Evolutionary conservation across 352 stramenopile species (phyloP), one percentile per base, ranked within the genome.

Genomic region (Blastocystis sp.): DNA sequence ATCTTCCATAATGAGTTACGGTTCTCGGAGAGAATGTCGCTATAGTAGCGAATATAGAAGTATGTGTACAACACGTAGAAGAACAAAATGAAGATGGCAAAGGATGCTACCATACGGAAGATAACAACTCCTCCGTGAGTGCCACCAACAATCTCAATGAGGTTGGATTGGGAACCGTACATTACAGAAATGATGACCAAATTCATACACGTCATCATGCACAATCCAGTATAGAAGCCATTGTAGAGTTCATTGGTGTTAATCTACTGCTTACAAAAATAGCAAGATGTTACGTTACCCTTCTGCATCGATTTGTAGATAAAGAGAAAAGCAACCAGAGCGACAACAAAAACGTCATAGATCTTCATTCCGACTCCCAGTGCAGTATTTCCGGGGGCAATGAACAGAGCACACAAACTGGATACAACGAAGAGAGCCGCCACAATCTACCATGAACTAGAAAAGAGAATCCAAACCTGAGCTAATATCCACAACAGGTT

Each of bases 311-410:
- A 5, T 23, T 81, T 81, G n/a, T 81, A 81, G 43, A 81, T 34
- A 64, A 65, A 81, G 48, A 81, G 64, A 38, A 65, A 81, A 10
- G 66, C 17, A 56, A 59, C 43, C 17, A 81, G 48, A 48, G 17
- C 7, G 40, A 65, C 43, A 21, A 81, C 71, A 81, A 62, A 81
- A 66, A 81, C 48, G 60, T 40, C 53, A 43, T 81, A 81, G 11
- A 81, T 41, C 56, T 81, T 81, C 71, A 81, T 81, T 23, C 64
- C 71, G 43, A 81, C 71, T 62, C 71, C 71, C 71, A 81, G 64
- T 11, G 71, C 48, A 64, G 43, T 81, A 0, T 53, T 81, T 23
- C 14, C 7, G 48, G 71, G 71, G 21, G 71, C 38, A 45, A 65
- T 38, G 60, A 81, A 67, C 2, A 81, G 45, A 48, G 71, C 53